Percentiles rank a stretch among this genome's conserved stretches.
These are phyloP conservation scores for Cocos nucifera DNA, from an alignment of 176 grass and related monocot species.

Conservation along the genomic window DNA sequence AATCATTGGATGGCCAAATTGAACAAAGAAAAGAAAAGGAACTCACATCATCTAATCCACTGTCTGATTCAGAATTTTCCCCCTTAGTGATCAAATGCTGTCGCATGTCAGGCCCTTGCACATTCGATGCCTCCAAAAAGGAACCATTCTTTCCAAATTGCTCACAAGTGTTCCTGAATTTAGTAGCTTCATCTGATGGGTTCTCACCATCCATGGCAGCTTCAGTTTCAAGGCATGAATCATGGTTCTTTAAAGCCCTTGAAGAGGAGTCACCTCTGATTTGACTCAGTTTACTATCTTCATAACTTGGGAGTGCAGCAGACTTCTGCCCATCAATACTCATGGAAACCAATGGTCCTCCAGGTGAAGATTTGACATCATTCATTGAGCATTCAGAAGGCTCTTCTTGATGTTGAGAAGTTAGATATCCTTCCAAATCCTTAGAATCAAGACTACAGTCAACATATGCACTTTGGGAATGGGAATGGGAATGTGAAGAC, in stretches of 20 bases:
- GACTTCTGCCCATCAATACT: conserved; percentile 19
- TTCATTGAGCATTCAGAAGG: conserved; percentile 17
- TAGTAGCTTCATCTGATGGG: conserved; percentile 20
- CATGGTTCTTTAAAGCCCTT: conserved; percentile 18
- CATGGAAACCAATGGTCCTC: conserved; percentile 16
- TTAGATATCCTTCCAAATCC: conserved; percentile 5
- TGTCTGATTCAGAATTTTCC: conserved; percentile 29
- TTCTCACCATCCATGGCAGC: conserved; percentile 19
- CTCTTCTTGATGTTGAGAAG: conserved; percentile 23
- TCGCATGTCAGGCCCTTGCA: conserved; percentile 25
- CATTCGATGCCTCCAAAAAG: conserved; percentile 17
- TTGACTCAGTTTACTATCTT: conserved; percentile 15
- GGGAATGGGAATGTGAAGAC: neutral
- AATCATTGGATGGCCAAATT: no score
- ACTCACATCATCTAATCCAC: conserved; percentile 53
- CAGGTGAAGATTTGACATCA: conserved; percentile 1
- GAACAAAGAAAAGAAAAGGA: conserved; percentile 6
- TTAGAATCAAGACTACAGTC: neutral
- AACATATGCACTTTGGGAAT: neutral
- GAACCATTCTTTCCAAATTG: conserved; percentile 31
- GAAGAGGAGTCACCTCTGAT: conserved; percentile 17
- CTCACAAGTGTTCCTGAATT: conserved; percentile 18
- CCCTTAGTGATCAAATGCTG: conserved; percentile 18
- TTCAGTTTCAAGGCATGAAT: conserved; percentile 21
- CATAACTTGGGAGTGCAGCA: neutral